Conservation (phyloP, 2,329 filamentous ascomycete species). For the Sporothrix variecibatus region DNA sequence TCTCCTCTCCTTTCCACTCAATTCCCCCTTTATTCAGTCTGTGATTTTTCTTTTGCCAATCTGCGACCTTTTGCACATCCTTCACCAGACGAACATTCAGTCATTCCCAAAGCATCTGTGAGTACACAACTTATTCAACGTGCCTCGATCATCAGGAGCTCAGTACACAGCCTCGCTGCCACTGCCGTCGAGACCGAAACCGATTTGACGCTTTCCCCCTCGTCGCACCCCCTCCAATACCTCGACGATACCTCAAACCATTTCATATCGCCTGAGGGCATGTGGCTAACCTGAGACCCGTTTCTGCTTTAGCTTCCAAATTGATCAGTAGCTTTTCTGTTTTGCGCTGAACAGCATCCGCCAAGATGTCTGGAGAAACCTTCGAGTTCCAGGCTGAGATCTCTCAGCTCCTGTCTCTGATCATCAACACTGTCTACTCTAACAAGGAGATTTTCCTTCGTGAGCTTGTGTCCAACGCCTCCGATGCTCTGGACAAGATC, state of each 20-base stretch:
- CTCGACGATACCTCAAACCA: not conserved
- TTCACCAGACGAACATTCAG: not conserved
- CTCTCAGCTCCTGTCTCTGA: constrained; percentile 98
- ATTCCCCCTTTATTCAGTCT: constrained; percentile 11
- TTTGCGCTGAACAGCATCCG: constrained; percentile 40
- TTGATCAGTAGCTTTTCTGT: not conserved
- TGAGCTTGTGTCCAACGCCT: constrained; percentile 98
- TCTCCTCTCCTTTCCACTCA: constrained; percentile 9
- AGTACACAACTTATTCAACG: not conserved
- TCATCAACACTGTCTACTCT: constrained; percentile 99
- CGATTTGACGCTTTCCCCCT: not conserved
- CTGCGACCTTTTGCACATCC: not conserved
- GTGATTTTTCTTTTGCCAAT: constrained; percentile 13
- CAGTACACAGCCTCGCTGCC: not conserved
- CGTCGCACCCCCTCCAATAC: not conserved
- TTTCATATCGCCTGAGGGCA: not conserved
- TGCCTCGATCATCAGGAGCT: not conserved
- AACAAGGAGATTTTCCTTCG: constrained; percentile 99
- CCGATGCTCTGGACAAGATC: constrained; percentile 99
- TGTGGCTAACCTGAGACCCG: not conserved
- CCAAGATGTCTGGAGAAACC: constrained; percentile 82
- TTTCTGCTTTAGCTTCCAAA: not conserved
- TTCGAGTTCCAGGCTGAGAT: constrained; percentile 99
- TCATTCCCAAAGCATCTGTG: not conserved
- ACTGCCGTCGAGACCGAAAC: not conserved